phyloP scores from a whole-genome alignment of 176 grass and related monocot genomes.

The Paspalum vaginatum region DNA sequence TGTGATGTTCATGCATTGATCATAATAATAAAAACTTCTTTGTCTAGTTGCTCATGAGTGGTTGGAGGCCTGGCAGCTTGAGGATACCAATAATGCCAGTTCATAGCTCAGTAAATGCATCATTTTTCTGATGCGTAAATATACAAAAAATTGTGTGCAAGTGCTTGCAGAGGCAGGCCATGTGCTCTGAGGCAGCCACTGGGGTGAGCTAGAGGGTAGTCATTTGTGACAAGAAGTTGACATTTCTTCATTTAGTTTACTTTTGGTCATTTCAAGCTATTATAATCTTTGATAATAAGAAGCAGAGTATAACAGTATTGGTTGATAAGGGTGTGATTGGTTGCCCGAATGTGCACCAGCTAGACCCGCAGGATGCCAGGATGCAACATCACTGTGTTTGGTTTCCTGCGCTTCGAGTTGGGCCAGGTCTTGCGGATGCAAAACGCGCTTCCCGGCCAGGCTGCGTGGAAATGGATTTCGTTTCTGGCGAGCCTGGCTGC shows the following conservation, averaged over 20 bases:
- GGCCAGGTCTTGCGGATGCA: no score
- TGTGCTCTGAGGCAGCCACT: background rate
- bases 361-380: no score
- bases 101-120: background rate
- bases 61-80: background rate
- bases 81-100: background rate
- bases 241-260: background rate
- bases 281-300: background rate
- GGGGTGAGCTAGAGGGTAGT: background rate
- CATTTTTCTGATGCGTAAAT: background rate
- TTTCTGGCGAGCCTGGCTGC: no score
- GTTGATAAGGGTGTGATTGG: background rate
- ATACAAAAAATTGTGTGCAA: constrained; percentile 9
- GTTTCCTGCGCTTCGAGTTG: no score
- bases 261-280: background rate
- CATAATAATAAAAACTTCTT: background rate
- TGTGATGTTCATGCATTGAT: background rate
- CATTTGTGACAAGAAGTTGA: background rate
- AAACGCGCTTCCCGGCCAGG: no score
- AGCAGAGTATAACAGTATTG: background rate
- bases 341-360: no score
- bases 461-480: no score
- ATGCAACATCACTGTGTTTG: no score
- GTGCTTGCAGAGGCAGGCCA: background rate
- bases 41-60: background rate